Evolutionary conservation across 2,329 filamentous ascomycete species (phyloP), one percentile per base, ranked within the genome.

Genomic region (Fusarium sublunatum): DNA sequence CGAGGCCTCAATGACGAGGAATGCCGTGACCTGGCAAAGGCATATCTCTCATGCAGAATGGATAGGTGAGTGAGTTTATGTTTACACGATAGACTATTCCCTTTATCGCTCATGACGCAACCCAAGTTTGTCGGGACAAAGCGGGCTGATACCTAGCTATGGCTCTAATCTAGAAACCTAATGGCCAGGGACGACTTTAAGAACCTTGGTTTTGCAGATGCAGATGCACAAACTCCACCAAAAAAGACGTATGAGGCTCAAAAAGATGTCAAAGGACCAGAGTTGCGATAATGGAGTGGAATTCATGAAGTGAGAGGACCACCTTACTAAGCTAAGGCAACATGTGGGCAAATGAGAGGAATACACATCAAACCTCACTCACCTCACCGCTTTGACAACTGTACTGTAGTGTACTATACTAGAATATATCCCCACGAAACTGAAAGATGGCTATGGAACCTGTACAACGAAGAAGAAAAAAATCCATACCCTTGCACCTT

Each of bases 161-260:
- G 43, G 42, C 8, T 43, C 28, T 64, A 43, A 43, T 43, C 35
- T 53, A 93, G 93, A 68, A 97, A 98, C 73, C 81, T 99, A 29
- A 99, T 99, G 95, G 93, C 93, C 7, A 92, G 86, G 68, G 95
- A 99, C 73, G 91, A 96, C 58, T 95, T 98, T 77, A 92, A 91
- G 77, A 99, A 99, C 73, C 81, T 99, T 36, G 95, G 95, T 0
- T 95, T 96, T 69, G 70, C 81, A 41, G 72, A 19, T 69, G 70
- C 81, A 41, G 72, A 19, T 19, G 3, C 19, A 19, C 19, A 74
- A 42, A 58, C 67, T 52, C 53, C 63, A 58, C 62, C 67, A 22
- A 53, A 36, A 59, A 69, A 58, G 54, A 64, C 71, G 41, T 65
- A 74, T 15, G 72, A 75, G 65, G 75, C 73, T 11, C 72, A 76